A percentile compares a stretch with the other conserved stretches of the same genome.
phyloP scores from a whole-genome alignment of 1,139 yeast genomes.

The Yamadazyma mexicana region DNA sequence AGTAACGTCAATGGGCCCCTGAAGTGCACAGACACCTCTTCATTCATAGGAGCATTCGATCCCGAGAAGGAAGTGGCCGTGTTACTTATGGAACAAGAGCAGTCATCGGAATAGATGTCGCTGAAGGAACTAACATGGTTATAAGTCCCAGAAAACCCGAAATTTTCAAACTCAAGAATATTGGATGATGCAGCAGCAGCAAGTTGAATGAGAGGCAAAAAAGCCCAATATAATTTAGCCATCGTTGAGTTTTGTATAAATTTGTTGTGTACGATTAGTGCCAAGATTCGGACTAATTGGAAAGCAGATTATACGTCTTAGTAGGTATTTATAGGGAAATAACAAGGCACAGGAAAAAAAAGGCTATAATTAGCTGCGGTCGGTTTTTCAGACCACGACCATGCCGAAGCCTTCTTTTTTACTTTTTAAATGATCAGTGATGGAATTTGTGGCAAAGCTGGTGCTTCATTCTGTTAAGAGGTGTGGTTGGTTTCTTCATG shows the following conservation, averaged over 20 bases:
- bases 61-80: conserved; percentile 63
- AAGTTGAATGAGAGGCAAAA: too few species aligned
- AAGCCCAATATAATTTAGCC: too few species aligned
- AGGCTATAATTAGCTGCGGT: not conserved
- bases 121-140: conserved; percentile 64
- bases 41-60: conserved; percentile 76
- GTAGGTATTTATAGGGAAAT: not conserved
- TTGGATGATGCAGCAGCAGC: conserved; percentile 9
- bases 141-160: conserved; percentile 83
- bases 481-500: too few species aligned
- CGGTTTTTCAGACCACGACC: not conserved
- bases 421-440: too few species aligned
- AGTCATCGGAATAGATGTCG: conserved; percentile 46
- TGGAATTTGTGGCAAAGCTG: too few species aligned
- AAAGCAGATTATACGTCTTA: too few species aligned
- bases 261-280: not conserved
- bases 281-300: not conserved
- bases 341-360: not conserved
- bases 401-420: too few species aligned
- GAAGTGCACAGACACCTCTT: conserved; percentile 88
- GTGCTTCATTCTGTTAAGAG: too few species aligned
- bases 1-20: conserved; percentile 84
- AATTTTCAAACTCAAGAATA: conserved; percentile 52
- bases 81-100: conserved; percentile 62
- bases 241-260: too few species aligned